Base-by-base conservation (phyloP, 2,329 filamentous ascomycete species). In the Pezicula radicicola region DNA sequence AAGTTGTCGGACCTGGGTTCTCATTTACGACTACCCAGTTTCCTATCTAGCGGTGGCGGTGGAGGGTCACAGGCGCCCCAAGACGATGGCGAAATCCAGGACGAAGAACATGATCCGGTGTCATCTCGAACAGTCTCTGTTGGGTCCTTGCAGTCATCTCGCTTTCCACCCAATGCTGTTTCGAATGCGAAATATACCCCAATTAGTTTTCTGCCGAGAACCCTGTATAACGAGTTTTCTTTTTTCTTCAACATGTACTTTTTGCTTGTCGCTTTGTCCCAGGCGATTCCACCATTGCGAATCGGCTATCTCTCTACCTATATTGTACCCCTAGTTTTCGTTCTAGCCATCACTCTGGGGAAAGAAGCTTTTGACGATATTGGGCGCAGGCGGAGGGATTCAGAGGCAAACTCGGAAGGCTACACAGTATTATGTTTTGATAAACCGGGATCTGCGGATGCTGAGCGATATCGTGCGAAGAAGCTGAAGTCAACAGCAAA, bases 221-320 rank as follows among this genome's bases (percentile, higher is more conserved):
- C 94, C 0, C 77, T 99, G 19, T 99, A 97, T 72, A 97, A 97
- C 73, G 94, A 99, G 68, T 99, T 99, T 69, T 97, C 93, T 54
- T 99, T 97, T 76, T 99, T 99, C 74, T 96, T 99, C 79, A 99
- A 99, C 79, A 90, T 97, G 77, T 99, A 99, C 69, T 99, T 99
- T 69, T 77, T 99, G 51, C 84, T 97, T 25, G 94, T 99, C 46
- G 95, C 94, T 6, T 72, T 97, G 46, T 97, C 93, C 36, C 94
- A 99, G 72, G 86, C 91, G 41, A 92, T 99, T 64, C 92, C 91
- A 4, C 82, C 89, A 19, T 74, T 99, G 50, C 84, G 91, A 50
- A 97, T 99, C 59, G 94, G 94, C 51, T 97, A 97, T 69, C 80
- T 99, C 55, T 89, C 89, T 28, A 97, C 94, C 2, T 99, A 99